Evolutionary conservation across 768 basidiomycete genomes (phyloP), one percentile per base, ranked within the genome.

Genomic region (Mycena crocata): DNA sequence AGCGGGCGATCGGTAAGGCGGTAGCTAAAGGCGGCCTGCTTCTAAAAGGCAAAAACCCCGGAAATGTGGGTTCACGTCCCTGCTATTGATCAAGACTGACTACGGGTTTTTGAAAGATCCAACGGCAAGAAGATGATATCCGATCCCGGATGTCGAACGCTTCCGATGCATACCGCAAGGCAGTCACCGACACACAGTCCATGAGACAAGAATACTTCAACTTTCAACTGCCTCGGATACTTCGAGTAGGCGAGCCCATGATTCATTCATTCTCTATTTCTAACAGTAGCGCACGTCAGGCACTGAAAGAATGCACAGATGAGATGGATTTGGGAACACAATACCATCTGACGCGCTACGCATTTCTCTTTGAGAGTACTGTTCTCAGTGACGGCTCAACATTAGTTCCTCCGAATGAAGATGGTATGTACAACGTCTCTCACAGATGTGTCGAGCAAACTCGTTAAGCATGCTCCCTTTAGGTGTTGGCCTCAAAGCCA

Each of bases 171-270:
- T 99, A 95, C 74, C 85, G 95, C 62, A 96, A 98, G 79, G 90
- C 94, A 2, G 91, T 98, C 32, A 88, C 87, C 17, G 95, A 98
- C 68, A 94, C 93, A 15, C 96, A 98, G 77, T 82, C 89, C 6
- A 89, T 94, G 81, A 87, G 96, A 67, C 96, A 98, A 77, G 98
- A 99, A 75, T 99, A 98, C 77, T 99, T 98, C 80, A 97, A 98
- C 77, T 93, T 97, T 74, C 97, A 98, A 73, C 81, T 98, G 42
- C 98, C 98, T 59, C 91, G 95, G 70, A 93, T 98, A 62, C 79
- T 99, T 40, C 87, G 98, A 56, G 96, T 96, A 76, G 75, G 93
- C 35, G 15, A 24, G 4, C 31, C 14, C 32, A 39, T 39, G n/a
- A 48, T 57, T 28, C n/a, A 13, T 24, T 15, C 9, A 64, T 23